A percentile compares a stretch with the other conserved stretches of the same genome.
Evolutionary conservation across 768 basidiomycete genomes (phyloP).

Genomic region (Mycena alexandri): DNA sequence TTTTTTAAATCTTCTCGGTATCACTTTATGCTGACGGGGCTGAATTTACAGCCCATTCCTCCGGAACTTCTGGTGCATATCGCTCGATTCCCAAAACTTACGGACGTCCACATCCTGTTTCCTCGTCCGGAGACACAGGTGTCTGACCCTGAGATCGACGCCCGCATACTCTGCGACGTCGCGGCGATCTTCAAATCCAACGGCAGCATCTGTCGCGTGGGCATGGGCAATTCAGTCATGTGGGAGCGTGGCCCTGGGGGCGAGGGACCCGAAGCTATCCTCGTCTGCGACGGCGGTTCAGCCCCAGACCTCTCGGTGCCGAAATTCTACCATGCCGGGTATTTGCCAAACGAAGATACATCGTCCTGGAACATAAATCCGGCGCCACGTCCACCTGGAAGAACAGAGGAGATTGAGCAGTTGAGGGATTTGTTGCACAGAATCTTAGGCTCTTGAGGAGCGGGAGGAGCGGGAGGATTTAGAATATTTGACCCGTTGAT

Average conservation of each 20-base stretch:
- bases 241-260: conserved; percentile 17
- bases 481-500: no score
- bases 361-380: not conserved
- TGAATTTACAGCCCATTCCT: conserved; percentile 30
- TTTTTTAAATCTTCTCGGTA: not conserved
- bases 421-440: conserved; percentile 27
- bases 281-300: conserved; percentile 27
- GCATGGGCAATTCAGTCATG: conserved; percentile 29
- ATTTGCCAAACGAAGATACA: conserved; percentile 10
- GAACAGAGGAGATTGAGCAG: conserved; percentile 27
- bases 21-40: not conserved
- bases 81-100: conserved; percentile 36
- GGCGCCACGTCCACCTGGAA: conserved; percentile 17
- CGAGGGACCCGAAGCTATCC: not conserved
- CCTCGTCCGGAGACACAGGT: conserved; percentile 36
- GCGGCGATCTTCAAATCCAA: conserved; percentile 34
- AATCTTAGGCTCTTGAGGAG: not conserved
- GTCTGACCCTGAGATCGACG: conserved; percentile 22
- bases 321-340: conserved; percentile 33
- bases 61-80: conserved; percentile 31
- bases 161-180: conserved; percentile 32
- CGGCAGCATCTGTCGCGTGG: conserved; percentile 11
- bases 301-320: conserved; percentile 14
- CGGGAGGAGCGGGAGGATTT: no score
- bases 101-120: conserved; percentile 40